Evolutionary conservation across 257 asterid genomes (phyloP).

Genomic region (Solanum rostratum): DNA sequence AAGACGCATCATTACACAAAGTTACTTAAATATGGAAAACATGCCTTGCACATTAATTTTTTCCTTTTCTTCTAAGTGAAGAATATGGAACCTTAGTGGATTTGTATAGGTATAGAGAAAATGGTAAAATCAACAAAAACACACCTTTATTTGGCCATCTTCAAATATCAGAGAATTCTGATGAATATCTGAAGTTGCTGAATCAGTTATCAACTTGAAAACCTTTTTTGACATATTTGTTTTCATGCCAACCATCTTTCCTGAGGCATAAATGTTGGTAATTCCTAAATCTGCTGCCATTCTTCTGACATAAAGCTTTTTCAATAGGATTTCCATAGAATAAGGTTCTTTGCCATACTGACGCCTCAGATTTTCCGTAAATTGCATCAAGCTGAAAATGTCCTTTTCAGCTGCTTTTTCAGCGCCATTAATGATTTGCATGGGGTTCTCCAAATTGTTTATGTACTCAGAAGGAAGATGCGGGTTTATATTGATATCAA

Average conservation of each 20-base stretch:
- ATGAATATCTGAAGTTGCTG: conserved; percentile 63
- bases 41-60: neutral
- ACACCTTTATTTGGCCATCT: conserved; percentile 76
- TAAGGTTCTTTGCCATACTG: conserved; percentile 93
- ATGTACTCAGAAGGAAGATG: conserved; percentile 93
- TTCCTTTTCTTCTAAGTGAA: neutral
- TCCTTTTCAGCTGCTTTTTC: conserved; percentile 80
- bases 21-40: neutral
- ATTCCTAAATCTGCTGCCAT: conserved; percentile 97
- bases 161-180: conserved; percentile 60
- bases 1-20: neutral
- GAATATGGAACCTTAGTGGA: neutral
- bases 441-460: conserved; percentile 84
- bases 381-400: conserved; percentile 78
- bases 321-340: conserved; percentile 88
- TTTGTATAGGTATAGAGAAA: neutral
- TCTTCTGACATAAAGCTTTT: conserved; percentile 88
- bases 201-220: conserved; percentile 72
- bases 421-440: conserved; percentile 65
- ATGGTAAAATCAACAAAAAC: neutral
- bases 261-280: conserved; percentile 50
- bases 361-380: conserved; percentile 73
- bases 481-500: conserved; percentile 68
- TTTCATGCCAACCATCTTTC: conserved; percentile 77
- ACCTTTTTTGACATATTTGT: conserved; percentile 75